Percentiles rank a stretch among this genome's conserved stretches.
Evolutionary conservation across 192 early-diverging fungal genomes (phyloP).

Genomic region (Dissophora ornata): DNA sequence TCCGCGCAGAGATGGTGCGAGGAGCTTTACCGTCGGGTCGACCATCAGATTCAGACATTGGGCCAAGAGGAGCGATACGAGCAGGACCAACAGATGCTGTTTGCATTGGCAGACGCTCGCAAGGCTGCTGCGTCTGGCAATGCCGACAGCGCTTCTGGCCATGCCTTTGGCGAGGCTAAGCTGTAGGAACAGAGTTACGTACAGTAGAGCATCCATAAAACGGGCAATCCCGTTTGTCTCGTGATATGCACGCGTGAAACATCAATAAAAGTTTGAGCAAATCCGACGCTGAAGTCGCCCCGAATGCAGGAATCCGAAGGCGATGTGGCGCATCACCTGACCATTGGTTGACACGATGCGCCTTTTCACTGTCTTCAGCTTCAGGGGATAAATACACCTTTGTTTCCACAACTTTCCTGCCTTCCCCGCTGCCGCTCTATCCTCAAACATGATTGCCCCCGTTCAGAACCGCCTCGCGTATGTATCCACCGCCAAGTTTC

Average conservation of each 20-base stretch:
- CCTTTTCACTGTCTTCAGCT: background rate
- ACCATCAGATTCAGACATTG: conserved; percentile 38
- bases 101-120: conserved; percentile 37
- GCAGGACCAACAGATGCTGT: conserved; percentile 41
- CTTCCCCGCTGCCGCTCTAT: background rate
- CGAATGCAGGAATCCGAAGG: too few species aligned
- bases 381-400: background rate
- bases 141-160: background rate
- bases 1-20: conserved; percentile 53
- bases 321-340: too few species aligned
- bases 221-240: background rate
- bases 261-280: too few species aligned
- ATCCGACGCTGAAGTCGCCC: too few species aligned
- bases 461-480: conserved; percentile 41
- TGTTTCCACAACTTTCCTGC: background rate
- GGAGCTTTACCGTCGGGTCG: conserved; percentile 40
- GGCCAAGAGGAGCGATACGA: conserved; percentile 40
- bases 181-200: conserved; percentile 1
- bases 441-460: conserved; percentile 19
- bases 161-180: conserved; percentile 32
- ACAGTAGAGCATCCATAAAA: background rate
- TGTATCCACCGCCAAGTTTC: too few species aligned
- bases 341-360: background rate
- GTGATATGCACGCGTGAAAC: background rate
- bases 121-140: background rate